phyloP scores from a whole-genome alignment of 2,329 filamentous ascomycete genomes.

The Penicillium palitans region DNA sequence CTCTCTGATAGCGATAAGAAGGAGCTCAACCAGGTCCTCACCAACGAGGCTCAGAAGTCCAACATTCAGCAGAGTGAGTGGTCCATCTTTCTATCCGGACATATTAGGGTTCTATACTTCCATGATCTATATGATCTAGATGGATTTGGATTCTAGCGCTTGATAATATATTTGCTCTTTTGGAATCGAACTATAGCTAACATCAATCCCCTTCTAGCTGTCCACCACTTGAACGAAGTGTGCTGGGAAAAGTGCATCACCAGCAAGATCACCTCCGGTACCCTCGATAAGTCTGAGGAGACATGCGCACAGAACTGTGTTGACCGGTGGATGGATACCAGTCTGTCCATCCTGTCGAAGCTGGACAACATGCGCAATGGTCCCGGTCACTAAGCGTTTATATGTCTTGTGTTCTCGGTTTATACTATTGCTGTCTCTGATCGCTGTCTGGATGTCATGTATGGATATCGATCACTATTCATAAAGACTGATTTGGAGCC shows the following conservation, averaged over 20 bases:
- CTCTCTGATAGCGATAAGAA: slow-evolving; percentile 80
- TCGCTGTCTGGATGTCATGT: not conserved
- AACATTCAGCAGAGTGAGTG: slow-evolving; percentile 53
- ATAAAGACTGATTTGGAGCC: not conserved
- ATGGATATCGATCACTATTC: not conserved
- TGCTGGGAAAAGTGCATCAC: slow-evolving; percentile 97
- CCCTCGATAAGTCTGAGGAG: slow-evolving; percentile 76
- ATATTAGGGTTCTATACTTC: not conserved
- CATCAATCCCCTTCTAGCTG: slow-evolving; percentile 46
- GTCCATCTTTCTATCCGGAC: not conserved
- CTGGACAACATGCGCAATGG: slow-evolving; percentile 62
- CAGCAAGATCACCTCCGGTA: slow-evolving; percentile 66
- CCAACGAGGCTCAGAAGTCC: slow-evolving; percentile 81
- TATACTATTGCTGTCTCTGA: not conserved
- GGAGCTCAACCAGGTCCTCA: slow-evolving; percentile 82
- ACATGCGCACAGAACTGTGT: slow-evolving; percentile 89
- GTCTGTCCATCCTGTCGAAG: slow-evolving; percentile 80
- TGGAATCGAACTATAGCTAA: slow-evolving; percentile 8
- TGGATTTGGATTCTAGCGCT: no score
- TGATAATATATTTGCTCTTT: not conserved
- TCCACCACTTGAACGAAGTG: slow-evolving; percentile 68
- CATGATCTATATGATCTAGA: not conserved
- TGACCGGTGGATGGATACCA: slow-evolving; percentile 88
- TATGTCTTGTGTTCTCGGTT: not conserved
- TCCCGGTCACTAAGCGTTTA: slow-evolving; percentile 26